phyloP scores from a whole-genome alignment of 345 rosid genomes.

The Syzygium oleosum region DNA sequence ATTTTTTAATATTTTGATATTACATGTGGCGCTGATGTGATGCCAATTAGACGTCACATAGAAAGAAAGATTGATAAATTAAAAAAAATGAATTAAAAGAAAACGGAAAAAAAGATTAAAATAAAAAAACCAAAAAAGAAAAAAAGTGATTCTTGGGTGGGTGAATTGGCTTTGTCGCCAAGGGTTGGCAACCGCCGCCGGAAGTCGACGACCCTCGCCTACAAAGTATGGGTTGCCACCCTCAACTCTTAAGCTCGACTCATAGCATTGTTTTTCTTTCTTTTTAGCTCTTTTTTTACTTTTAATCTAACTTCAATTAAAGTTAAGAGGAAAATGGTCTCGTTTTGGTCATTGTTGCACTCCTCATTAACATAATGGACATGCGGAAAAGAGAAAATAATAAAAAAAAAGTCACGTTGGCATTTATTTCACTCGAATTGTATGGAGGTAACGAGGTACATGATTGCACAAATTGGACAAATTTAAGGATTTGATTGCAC shows the following conservation, averaged over 20 bases:
- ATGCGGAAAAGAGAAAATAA: neutral
- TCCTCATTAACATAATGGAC: neutral
- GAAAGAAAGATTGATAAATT: neutral
- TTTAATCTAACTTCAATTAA: too few species aligned
- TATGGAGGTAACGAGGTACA: accelerated
- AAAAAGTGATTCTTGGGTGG: neutral
- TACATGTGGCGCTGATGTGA: neutral
- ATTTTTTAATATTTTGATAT: neutral
- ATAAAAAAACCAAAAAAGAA: neutral
- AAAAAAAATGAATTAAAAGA: neutral
- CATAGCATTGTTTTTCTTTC: neutral
- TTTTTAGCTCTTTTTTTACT: neutral
- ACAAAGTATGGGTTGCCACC: neutral
- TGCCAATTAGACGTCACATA: neutral
- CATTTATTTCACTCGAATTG: neutral
- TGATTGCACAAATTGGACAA: neutral
- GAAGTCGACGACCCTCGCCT: neutral
- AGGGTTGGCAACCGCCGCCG: neutral
- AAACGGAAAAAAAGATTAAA: neutral
- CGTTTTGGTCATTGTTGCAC: neutral
- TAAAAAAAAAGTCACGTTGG: too few species aligned
- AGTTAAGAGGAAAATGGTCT: neutral
- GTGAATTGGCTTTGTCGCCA: neutral
- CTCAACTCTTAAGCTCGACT: neutral
- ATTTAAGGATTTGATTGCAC: neutral